Percentiles rank a stretch among this genome's conserved stretches.
Evolutionary conservation across 2,329 filamentous ascomycete species (phyloP).

Genomic region (Huntiella decipiens): DNA sequence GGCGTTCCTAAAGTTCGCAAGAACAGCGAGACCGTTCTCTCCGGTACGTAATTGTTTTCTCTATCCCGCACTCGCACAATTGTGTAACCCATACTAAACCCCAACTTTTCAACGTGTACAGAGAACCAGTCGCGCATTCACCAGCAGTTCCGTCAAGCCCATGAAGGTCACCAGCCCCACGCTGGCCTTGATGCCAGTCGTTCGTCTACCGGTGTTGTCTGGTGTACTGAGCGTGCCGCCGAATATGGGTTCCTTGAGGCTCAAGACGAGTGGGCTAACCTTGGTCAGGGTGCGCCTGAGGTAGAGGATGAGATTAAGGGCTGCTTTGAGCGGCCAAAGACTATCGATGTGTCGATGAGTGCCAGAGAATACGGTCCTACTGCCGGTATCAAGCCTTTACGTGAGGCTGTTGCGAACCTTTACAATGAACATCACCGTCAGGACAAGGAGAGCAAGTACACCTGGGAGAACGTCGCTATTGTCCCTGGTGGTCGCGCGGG

Average conservation of each 20-base stretch:
- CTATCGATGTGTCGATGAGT: constrained; percentile 58
- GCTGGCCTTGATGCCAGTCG: constrained; percentile 76
- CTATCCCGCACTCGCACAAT: background rate
- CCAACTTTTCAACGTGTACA: constrained; percentile 18
- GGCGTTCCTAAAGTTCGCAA: constrained; percentile 32
- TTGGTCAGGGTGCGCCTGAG: constrained; percentile 85
- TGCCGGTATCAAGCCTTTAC: constrained; percentile 76
- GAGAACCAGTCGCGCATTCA: constrained; percentile 72
- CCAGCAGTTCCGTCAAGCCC: constrained; percentile 71
- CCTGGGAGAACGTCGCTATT: constrained; percentile 94
- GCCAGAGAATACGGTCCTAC: constrained; percentile 85
- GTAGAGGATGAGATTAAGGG: constrained; percentile 85
- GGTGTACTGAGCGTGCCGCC: constrained; percentile 72
- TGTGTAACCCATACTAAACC: background rate
- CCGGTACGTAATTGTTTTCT: constrained; percentile 2
- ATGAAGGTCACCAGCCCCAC: constrained; percentile 80
- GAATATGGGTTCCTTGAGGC: constrained; percentile 79
- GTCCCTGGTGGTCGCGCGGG: constrained; percentile 86
- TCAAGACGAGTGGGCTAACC: constrained; percentile 72
- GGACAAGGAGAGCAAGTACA: constrained; percentile 77
- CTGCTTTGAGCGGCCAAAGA: constrained; percentile 64
- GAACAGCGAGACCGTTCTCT: constrained; percentile 11
- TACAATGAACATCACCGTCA: constrained; percentile 88
- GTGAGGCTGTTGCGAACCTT: constrained; percentile 72
- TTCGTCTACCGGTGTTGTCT: constrained; percentile 84